Evolutionary conservation across 2,329 filamentous ascomycete species (phyloP).

Genomic region (Neoscytalidium dimidiatum): DNA sequence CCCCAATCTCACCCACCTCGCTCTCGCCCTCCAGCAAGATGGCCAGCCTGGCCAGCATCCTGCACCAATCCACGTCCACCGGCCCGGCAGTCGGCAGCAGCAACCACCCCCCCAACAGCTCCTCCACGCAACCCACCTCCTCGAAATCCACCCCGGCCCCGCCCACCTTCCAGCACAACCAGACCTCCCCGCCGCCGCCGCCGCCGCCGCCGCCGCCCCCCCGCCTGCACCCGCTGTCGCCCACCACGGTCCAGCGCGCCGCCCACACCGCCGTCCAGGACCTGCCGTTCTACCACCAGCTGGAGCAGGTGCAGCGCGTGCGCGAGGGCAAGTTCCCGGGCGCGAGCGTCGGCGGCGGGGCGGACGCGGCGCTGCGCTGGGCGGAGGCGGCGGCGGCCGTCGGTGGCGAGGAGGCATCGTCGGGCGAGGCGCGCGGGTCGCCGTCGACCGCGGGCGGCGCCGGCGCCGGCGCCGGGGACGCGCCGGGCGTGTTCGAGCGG

Average conservation of each 20-base stretch:
- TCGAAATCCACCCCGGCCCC: background rate
- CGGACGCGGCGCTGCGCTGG: background rate
- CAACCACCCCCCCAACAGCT: background rate
- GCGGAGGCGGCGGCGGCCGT: background rate
- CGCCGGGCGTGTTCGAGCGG: background rate
- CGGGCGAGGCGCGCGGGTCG: background rate
- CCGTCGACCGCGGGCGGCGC: background rate
- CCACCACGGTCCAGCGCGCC: background rate
- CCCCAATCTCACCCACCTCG: conserved; percentile 15
- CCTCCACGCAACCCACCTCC: background rate
- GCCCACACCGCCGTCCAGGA: background rate
- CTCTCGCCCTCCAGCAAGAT: conserved; percentile 5
- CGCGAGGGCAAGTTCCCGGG: conserved; percentile 4
- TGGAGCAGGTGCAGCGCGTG: conserved; percentile 13
- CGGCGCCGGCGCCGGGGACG: background rate
- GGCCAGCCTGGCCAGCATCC: conserved; percentile 8
- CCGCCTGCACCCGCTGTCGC: conserved; percentile 3
- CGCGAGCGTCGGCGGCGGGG: background rate
- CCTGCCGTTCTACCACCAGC: conserved; percentile 14
- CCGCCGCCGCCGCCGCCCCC: background rate
- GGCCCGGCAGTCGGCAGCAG: background rate
- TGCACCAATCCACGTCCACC: background rate
- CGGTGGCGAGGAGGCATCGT: background rate
- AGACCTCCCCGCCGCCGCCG: background rate
- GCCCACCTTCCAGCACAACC: background rate